Conservation (phyloP, 208 protist genomes). For the Leishmania guyanensis region DNA sequence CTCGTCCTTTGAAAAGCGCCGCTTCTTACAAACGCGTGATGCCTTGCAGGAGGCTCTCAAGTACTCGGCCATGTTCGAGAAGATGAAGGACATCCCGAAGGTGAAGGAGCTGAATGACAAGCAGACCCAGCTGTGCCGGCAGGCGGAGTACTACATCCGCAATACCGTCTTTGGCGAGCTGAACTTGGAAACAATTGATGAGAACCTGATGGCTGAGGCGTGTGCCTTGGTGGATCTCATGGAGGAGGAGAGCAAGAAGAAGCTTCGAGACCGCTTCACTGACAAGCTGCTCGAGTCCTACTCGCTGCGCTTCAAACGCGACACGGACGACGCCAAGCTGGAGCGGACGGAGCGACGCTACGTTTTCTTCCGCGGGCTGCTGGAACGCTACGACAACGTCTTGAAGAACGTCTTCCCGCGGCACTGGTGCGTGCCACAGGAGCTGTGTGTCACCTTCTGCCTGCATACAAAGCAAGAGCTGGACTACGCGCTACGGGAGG, state of each 20-base stretch:
- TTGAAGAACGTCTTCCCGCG: conserved; percentile 85
- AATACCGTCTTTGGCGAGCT: conserved; percentile 84
- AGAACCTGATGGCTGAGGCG: conserved; percentile 80
- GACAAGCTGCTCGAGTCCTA: conserved; percentile 87
- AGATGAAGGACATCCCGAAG: conserved; percentile 83
- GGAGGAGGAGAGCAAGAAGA: conserved; percentile 67
- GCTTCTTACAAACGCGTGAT: conserved; percentile 84
- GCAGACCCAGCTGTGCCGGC: conserved; percentile 73
- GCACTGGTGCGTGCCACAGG: conserved; percentile 92
- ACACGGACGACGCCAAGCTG: conserved; percentile 84
- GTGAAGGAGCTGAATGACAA: conserved; percentile 90
- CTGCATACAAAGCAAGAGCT: conserved; percentile 90
- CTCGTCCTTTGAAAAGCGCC: conserved; percentile 71
- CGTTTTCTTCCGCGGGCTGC: conserved; percentile 81
- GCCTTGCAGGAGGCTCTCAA: conserved; percentile 84
- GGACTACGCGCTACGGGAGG: conserved; percentile 71
- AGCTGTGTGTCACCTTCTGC: conserved; percentile 92
- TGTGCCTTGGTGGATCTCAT: conserved; percentile 91
- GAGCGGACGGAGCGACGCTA: conserved; percentile 92
- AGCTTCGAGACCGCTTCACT: conserved; percentile 89
- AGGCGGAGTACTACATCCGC: conserved; percentile 85
- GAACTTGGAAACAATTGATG: conserved; percentile 66
- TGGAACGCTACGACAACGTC: conserved; percentile 81
- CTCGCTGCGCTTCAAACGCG: conserved; percentile 80
- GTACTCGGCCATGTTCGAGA: conserved; percentile 80